phyloP scores from a whole-genome alignment of 2,329 filamentous ascomycete species.

The Nemania sp. region DNA sequence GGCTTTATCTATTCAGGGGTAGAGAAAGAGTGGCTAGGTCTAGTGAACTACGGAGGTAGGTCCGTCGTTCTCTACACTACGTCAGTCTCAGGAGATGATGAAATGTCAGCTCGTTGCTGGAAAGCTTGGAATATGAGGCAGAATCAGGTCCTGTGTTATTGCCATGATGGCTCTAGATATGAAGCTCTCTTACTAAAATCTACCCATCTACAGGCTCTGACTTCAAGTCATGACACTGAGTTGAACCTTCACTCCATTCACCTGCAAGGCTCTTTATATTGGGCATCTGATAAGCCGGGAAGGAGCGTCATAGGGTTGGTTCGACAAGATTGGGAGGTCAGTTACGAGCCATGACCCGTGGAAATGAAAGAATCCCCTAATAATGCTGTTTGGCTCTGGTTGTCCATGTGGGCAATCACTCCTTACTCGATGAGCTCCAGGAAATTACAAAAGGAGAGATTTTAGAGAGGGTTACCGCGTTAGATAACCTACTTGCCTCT shows the following conservation, averaged over 20 bases:
- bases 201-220: slow-evolving; percentile 8
- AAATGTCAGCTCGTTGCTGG: slow-evolving; percentile 13
- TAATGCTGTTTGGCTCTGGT: slow-evolving; percentile 14
- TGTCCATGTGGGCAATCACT: slow-evolving; percentile 12
- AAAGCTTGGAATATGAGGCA: slow-evolving; percentile 16
- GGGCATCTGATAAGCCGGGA: slow-evolving; percentile 11
- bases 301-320: slow-evolving; percentile 12
- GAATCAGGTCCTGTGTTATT: slow-evolving; percentile 14
- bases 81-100: slow-evolving; percentile 13
- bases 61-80: slow-evolving; percentile 12
- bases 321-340: slow-evolving; percentile 16
- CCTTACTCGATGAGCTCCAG: slow-evolving; percentile 14
- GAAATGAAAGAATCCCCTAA: slow-evolving; percentile 15
- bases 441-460: slow-evolving; percentile 12
- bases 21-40: slow-evolving; percentile 17
- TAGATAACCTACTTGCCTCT: slow-evolving; percentile 8
- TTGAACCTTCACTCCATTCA: slow-evolving; percentile 13
- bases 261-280: slow-evolving; percentile 12
- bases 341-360: slow-evolving; percentile 10
- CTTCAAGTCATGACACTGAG: slow-evolving; percentile 12
- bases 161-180: slow-evolving; percentile 15
- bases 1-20: slow-evolving; percentile 14
- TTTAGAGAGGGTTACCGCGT: slow-evolving; percentile 7
- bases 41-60: slow-evolving; percentile 15
- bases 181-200: slow-evolving; percentile 15